These are phyloP conservation scores for Pyrenopolyporus hunteri DNA, from an alignment of 495 filamentous ascomycete genomes.

Conservation along the genomic window DNA sequence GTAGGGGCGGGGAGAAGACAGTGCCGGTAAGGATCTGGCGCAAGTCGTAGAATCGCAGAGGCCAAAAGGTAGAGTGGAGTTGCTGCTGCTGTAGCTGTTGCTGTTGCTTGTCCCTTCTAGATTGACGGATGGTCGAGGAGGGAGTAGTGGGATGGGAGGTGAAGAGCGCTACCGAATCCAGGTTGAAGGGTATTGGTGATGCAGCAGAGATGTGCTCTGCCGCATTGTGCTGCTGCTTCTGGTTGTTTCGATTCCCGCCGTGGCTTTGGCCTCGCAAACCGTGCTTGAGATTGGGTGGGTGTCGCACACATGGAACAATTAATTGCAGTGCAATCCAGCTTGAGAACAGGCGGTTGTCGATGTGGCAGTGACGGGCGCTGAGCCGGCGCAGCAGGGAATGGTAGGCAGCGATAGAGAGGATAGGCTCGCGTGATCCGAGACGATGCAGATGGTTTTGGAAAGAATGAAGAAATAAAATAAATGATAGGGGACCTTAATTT, in stretches of 20 bases:
- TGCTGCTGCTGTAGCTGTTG: too few relatives aligned
- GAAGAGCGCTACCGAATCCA: slow-evolving; percentile 52
- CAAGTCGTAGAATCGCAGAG: slow-evolving; percentile 51
- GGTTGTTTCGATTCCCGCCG: slow-evolving; percentile 20
- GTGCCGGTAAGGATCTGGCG: slow-evolving; percentile 59
- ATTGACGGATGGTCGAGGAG: slow-evolving; percentile 43
- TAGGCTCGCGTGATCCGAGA: slow-evolving; percentile 27
- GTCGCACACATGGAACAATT: slow-evolving; percentile 20
- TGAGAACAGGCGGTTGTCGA: too few relatives aligned
- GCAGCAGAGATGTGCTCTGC: slow-evolving; percentile 45
- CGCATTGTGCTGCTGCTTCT: slow-evolving; percentile 43
- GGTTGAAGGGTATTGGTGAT: slow-evolving; percentile 45
- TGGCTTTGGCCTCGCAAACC: slow-evolving; percentile 16
- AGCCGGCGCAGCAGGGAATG: slow-evolving; percentile 2
- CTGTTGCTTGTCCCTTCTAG: slow-evolving; percentile 57
- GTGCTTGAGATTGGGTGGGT: slow-evolving; percentile 12
- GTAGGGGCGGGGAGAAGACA: slow-evolving; percentile 55
- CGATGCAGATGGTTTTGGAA: not conserved
- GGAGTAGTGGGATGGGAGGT: slow-evolving; percentile 17
- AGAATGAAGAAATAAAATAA: not conserved
- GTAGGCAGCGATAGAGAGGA: slow-evolving; percentile 2
- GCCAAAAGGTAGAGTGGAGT: slow-evolving; percentile 51
- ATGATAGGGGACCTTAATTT: not conserved
- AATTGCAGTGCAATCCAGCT: slow-evolving; percentile 20
- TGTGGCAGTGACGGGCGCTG: slow-evolving; percentile 5